Evolutionary conservation across 805 yeast genomes (phyloP).

Genomic region (Candida ipomoeae): DNA sequence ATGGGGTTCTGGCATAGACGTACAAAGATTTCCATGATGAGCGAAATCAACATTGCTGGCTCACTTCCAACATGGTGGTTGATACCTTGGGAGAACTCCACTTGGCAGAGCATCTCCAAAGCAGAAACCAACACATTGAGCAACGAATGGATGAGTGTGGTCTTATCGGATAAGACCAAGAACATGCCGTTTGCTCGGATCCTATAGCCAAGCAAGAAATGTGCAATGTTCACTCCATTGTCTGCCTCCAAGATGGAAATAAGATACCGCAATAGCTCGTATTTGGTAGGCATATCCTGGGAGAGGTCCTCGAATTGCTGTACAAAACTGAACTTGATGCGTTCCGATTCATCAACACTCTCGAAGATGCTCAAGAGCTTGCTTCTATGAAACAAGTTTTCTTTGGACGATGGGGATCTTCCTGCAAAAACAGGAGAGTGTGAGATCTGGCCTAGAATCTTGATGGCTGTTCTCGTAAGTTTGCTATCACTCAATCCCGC

Average conservation of each 20-base stretch:
- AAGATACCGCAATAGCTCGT: constrained; percentile 57
- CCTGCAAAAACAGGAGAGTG: constrained; percentile 43
- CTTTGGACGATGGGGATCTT: constrained; percentile 14
- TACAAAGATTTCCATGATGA: constrained; percentile 57
- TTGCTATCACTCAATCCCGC: constrained; percentile 52
- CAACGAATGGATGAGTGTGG: constrained; percentile 51
- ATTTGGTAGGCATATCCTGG: constrained; percentile 44
- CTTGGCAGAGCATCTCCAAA: constrained; percentile 38
- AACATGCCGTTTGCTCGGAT: constrained; percentile 43
- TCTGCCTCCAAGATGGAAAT: constrained; percentile 43
- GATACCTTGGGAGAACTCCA: constrained; percentile 31
- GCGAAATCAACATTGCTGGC: constrained; percentile 55
- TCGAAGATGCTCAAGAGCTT: constrained; percentile 67
- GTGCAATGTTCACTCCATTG: constrained; percentile 54
- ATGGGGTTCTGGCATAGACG: constrained; percentile 55
- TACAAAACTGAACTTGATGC: constrained; percentile 70
- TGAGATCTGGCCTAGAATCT: constrained; percentile 50
- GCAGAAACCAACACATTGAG: constrained; percentile 47
- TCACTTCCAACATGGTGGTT: constrained; percentile 43
- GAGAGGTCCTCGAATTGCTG: constrained; percentile 49
- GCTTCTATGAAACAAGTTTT: constrained; percentile 42
- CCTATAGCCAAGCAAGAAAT: constrained; percentile 74
- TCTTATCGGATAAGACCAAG: constrained; percentile 47
- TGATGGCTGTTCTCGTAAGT: constrained; percentile 52
- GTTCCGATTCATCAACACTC: constrained; percentile 71